Evolutionary conservation across 805 yeast genomes (phyloP).

Genomic region (Hagleromyces aurorensis): DNA sequence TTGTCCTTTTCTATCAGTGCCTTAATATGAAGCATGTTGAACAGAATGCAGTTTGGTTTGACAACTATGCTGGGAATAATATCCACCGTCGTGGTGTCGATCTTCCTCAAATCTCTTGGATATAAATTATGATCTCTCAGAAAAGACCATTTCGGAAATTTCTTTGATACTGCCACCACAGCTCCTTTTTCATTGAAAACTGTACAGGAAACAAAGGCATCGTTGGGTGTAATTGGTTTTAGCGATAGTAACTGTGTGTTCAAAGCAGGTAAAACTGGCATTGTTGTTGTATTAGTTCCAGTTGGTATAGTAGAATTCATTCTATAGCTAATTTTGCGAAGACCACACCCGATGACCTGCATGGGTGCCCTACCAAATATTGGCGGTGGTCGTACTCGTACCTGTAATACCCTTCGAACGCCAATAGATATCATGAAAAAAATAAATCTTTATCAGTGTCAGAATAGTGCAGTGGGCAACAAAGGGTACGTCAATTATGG

Average conservation of each 20-base stretch:
- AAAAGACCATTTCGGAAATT: conserved; percentile 70
- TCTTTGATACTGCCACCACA: conserved; percentile 69
- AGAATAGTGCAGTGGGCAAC: too few species aligned
- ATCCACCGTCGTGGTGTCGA: conserved; percentile 65
- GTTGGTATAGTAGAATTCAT: too few species aligned
- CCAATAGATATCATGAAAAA: too few species aligned
- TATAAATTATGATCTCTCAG: conserved; percentile 65
- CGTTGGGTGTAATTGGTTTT: conserved; percentile 35
- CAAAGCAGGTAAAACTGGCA: conserved; percentile 5
- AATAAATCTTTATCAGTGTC: too few species aligned
- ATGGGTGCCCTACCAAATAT: too few species aligned
- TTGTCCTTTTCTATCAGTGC: conserved; percentile 77
- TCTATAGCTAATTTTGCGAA: too few species aligned
- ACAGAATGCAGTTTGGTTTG: conserved; percentile 64
- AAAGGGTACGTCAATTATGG: too few species aligned
- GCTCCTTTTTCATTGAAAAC: conserved; percentile 68
- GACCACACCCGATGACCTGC: too few species aligned
- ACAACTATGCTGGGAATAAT: conserved; percentile 87
- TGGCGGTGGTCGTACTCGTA: too few species aligned
- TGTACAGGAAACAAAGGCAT: conserved; percentile 63
- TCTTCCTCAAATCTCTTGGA: conserved; percentile 81
- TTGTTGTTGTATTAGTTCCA: conserved; percentile 1
- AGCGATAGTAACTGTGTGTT: conserved; percentile 18
- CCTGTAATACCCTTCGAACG: too few species aligned
- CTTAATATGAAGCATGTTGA: conserved; percentile 79